These are phyloP conservation scores for Saccharomyces hybrid DNA, from an alignment of 1,139 yeast species.

Conservation along the genomic window DNA sequence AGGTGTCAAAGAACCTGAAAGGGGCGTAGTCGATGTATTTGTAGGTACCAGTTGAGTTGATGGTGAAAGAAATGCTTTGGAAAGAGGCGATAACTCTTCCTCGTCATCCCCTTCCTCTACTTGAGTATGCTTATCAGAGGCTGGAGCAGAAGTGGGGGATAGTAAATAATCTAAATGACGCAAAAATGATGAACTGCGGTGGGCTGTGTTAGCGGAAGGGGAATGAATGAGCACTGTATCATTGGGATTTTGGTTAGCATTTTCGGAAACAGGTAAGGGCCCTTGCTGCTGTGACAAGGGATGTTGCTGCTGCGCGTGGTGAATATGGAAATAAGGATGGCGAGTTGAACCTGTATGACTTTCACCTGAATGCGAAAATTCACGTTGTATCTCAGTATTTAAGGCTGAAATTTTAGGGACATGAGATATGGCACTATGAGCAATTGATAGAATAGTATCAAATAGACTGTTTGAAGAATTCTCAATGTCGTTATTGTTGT, in stretches of 20 bases:
- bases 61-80: neutral
- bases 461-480: conserved; percentile 13
- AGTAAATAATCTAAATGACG: conserved; percentile 33
- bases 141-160: conserved; percentile 10
- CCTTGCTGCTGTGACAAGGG: neutral
- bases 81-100: neutral
- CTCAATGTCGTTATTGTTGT: conserved; percentile 3
- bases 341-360: neutral
- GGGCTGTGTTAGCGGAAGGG: conserved; percentile 7
- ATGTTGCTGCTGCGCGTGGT: neutral
- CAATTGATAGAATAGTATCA: conserved; percentile 17
- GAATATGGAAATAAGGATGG: neutral
- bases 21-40: neutral
- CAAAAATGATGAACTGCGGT: conserved; percentile 28
- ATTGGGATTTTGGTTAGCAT: conserved; percentile 1
- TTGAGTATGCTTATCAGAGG: neutral
- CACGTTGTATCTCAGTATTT: conserved; percentile 6
- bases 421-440: conserved; percentile 21
- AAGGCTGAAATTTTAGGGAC: conserved; percentile 14
- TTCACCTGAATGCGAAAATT: neutral
- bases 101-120: neutral
- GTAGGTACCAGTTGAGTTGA: neutral
- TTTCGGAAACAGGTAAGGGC: neutral
- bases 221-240: conserved; percentile 14
- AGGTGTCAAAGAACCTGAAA: conserved; percentile 4